Base-by-base conservation (phyloP, 352 stramenopile species). In the Phytophthora tentaculata region DNA sequence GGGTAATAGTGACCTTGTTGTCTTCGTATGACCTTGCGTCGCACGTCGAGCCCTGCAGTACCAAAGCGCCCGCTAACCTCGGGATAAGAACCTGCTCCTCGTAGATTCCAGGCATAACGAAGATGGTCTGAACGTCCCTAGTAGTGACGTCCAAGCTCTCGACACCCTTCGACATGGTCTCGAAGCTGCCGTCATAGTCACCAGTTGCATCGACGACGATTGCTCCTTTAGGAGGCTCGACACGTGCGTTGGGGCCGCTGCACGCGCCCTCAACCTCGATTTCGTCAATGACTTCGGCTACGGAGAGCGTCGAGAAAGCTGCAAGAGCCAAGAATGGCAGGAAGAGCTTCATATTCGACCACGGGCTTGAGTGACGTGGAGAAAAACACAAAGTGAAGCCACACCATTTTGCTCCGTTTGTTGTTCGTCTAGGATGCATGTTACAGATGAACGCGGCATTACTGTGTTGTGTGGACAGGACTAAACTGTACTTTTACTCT, bases 101-200 rank as follows among this genome's bases (percentile, higher is more conserved):
- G 45, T 69, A 69, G 23, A 69, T 24, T 1, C 62, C 62, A 5
- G 62, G 62, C 43, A 69, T 51, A 8, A 69, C 54, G 19, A 69
- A 69, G 20, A 69, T 53, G 1, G 62, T 69, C 19, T 69, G 62
- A 10, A 39, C 62, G 8, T 58, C 45, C n/a, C 54, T 54, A 13
- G 54, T 48, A 28, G 55, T 53, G 24, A 45, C 26, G 19, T 53
- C 53, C 24, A 69, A 23, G 10, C 32, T 58, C 32, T 64, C 26
- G 1, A 64, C 37, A 7, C 32, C 62, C 13, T 64, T 56, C 37
- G 45, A 59, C 45, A 69, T 47, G 3, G 53, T 69, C 16, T 53
- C 1, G 26, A 28, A 64, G 39, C 54, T 69, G 1, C 62, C 62
- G 24, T 69, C 53, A 20, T 64, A 64, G 23, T 69, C 53, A 24